Evolutionary conservation across 148 eudicot genomes (phyloP), one percentile per base, ranked within the genome.

Genomic region (Amaranthus hypochondriacus): DNA sequence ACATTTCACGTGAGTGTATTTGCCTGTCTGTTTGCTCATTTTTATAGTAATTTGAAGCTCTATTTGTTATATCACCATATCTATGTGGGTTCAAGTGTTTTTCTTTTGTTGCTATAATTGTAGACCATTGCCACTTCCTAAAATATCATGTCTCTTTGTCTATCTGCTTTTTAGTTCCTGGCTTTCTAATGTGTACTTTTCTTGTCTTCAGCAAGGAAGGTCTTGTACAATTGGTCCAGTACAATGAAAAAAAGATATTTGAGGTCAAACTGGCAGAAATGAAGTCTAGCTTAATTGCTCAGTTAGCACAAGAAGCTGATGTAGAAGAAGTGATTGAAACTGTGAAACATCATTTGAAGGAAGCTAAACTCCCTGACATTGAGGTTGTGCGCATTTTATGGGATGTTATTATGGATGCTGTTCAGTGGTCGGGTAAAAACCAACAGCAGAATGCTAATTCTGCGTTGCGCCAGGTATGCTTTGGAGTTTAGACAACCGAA

Each of bases 381-480:
- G 96, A 96, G 78, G 92, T 92, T 68, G 92, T 96, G 52, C 85
- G 94, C 62, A 85, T 92, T 66, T 71, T 96, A 12, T 96, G 99
- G 99, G 99, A 96, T 80, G 89, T 90, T 51, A 77, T 96, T 76
- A 96, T 95, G 99, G 99, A 95, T 85, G 89, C 97, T 78, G 97
- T 92, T 69, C 97, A 90, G 66, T 95, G 99, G 99, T 95, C 99
- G 48, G 97, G 99, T 49, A 95, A 95, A 85, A 95, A 95, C 74
- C 99, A 95, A 73, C 99, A 95, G 85, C 99, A 95, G 78, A 95
- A 95, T 85, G 94, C 97, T 62, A 95, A 95, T 78, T 60, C 90
- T 55, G 97, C 97, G 44, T 80, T 95, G 18, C 97, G 97, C 59
- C 97, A 95, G 99, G 99, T 95, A 80, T 73, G 63, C 9, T 46